Evolutionary conservation across 257 asterid species (phyloP), one percentile per base, ranked within the genome.

Genomic region (Nicotiana undulata): DNA sequence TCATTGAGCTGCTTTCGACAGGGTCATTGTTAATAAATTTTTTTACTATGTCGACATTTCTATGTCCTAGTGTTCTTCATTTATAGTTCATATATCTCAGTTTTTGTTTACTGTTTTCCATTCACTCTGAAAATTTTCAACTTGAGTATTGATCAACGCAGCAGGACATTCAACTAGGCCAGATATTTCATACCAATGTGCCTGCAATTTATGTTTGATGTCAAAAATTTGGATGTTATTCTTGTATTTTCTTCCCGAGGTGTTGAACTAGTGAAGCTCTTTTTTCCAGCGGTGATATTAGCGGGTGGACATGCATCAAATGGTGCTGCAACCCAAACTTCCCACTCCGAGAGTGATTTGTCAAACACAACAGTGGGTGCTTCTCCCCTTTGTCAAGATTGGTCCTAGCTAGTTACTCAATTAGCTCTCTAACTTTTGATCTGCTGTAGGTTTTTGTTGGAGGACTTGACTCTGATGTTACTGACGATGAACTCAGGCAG

Each of bases 281-380:
- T 64, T 76, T 76, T 37, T 81, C 80, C 88, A 92, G 99, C 93
- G 80, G 97, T 91, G 60, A 61, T 88, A 66, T 91, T 96, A 82
- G 79, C 98, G 18, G 99, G 99, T 24, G 98, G 98, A 86, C 86
- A 86, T 87, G 89, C 93, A 37, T 44, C 91, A 79, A 94, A 90
- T 82, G 97, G 97, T 84, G 80, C 68, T 84, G 80, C 80, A 63
- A 84, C 89, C 63, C 97, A 91, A 82, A 89, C 88, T 55, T 90
- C 82, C 26, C 89, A 91, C 88, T 67, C 90, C 74, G 95, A 90
- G 80, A 75, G 75, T 29, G 95, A 94, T 85, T 80, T 91, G 51
- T 87, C 97, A 70, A 96, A 94, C 85, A 92, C 99, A 79, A 96
- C 99, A 46, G 99, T 94, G 87, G 93, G 99, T 87, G 65, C 53